Evolutionary conservation across 352 stramenopile genomes (phyloP).

Genomic region (Elongisporangium senticosum): DNA sequence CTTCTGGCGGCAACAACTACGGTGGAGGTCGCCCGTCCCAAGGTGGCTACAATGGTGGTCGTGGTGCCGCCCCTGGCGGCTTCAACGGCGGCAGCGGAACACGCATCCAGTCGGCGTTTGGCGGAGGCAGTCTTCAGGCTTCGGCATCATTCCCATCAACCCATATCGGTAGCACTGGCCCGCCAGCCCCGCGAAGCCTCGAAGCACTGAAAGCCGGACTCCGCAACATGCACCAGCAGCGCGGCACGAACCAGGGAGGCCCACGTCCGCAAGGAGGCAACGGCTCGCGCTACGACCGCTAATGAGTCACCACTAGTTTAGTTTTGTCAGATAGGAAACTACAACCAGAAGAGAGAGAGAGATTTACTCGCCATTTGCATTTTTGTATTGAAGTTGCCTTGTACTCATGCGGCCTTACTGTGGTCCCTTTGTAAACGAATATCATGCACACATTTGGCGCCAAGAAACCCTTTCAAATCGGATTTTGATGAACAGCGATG

Average conservation of each 20-base stretch:
- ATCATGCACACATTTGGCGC: not conserved
- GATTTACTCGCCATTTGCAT: not conserved
- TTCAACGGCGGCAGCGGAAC: constrained; percentile 20
- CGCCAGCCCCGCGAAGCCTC: constrained; percentile 36
- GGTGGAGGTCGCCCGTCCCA: constrained; percentile 20
- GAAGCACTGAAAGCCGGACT: constrained; percentile 77
- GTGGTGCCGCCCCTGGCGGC: constrained; percentile 12
- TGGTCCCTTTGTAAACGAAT: not conserved
- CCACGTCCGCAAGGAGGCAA: constrained; percentile 8
- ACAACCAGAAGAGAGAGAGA: constrained; percentile 3
- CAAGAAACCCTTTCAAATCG: constrained; percentile 3
- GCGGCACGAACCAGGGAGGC: constrained; percentile 21
- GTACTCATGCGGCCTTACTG: not conserved
- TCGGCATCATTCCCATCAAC: constrained; percentile 43
- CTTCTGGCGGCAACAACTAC: constrained; percentile 3
- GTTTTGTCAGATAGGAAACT: not conserved
- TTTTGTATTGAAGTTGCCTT: constrained; percentile 5
- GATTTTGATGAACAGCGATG: constrained; percentile 4
- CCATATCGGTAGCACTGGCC: constrained; percentile 24
- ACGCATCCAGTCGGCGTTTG: constrained; percentile 60
- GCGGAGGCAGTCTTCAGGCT: constrained; percentile 38
- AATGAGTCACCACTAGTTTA: constrained; percentile 10
- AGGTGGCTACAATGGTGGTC: constrained; percentile 20
- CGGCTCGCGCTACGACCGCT: constrained; percentile 51
- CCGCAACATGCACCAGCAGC: constrained; percentile 82